phyloP scores from a whole-genome alignment of 306 rosid genomes.

The Cucumis hystrix region DNA sequence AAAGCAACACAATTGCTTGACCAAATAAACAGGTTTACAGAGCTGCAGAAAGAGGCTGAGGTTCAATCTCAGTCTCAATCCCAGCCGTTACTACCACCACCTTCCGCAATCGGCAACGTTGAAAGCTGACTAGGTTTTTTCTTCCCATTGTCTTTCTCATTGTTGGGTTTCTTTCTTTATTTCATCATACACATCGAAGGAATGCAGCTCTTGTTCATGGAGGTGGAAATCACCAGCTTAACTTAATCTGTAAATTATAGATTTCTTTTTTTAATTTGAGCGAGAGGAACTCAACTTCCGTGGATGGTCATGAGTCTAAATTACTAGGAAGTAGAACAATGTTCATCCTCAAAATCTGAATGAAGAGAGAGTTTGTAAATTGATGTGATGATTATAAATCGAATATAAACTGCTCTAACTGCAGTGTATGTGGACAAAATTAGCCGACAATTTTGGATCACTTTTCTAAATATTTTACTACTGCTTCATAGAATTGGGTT shows the following conservation, averaged over 20 bases:
- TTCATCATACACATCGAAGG: neutral
- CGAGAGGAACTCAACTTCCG: neutral
- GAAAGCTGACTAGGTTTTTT: neutral
- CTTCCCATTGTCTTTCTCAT: neutral
- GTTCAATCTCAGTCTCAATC: slow-evolving; percentile 18
- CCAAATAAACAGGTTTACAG: slow-evolving; percentile 53
- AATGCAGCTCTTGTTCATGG: neutral
- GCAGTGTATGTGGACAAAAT: neutral
- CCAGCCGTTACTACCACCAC: neutral
- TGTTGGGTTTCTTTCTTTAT: neutral
- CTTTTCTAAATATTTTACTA: neutral
- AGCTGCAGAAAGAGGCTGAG: slow-evolving; percentile 45
- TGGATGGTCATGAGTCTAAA: neutral
- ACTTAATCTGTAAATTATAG: neutral
- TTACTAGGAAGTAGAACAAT: neutral
- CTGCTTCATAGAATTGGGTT: neutral
- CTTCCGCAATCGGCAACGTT: neutral
- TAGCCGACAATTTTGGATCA: neutral
- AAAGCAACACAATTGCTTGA: slow-evolving; percentile 83
- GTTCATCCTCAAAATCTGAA: neutral
- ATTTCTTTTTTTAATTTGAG: neutral
- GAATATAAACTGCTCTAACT: neutral
- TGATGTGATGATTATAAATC: neutral
- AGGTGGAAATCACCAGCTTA: neutral
- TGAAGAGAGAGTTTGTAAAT: neutral